Evolutionary conservation across 305 asterid species (phyloP).

Genomic region (Rubia balearica): DNA sequence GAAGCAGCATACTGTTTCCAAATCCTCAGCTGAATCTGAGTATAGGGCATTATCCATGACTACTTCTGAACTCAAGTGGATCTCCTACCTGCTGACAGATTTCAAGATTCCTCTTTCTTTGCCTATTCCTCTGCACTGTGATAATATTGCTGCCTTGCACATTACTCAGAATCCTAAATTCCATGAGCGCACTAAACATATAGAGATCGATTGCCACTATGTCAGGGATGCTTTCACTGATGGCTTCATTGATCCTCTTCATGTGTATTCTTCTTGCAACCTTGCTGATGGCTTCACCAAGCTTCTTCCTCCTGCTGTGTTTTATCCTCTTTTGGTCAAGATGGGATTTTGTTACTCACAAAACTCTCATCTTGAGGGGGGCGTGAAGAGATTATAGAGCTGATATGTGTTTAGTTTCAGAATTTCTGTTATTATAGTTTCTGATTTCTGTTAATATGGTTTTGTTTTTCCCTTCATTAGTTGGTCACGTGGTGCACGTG

Average conservation of each 20-base stretch:
- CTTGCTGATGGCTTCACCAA: not conserved
- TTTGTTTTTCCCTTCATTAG: too few species aligned
- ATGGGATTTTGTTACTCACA: too few species aligned
- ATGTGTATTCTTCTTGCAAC: not conserved
- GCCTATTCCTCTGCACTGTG: not conserved
- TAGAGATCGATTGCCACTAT: not conserved
- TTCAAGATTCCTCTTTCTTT: not conserved
- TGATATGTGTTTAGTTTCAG: too few species aligned
- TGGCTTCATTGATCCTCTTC: not conserved
- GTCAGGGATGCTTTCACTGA: not conserved
- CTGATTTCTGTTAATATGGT: too few species aligned
- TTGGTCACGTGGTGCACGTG: too few species aligned
- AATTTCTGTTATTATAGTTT: too few species aligned
- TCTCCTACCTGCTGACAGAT: not conserved
- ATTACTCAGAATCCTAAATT: not conserved
- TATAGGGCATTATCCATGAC: not conserved
- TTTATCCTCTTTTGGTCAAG: too few species aligned
- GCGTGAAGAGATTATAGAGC: too few species aligned
- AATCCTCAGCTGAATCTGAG: not conserved
- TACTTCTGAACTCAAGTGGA: not conserved
- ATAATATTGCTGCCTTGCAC: not conserved
- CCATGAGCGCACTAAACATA: not conserved
- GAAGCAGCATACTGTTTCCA: not conserved
- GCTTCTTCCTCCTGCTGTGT: not conserved
- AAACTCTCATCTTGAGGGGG: too few species aligned